Evolutionary conservation across 371 early-diverging fungal species (phyloP).

Genomic region (Mitosporidium daphniae): DNA sequence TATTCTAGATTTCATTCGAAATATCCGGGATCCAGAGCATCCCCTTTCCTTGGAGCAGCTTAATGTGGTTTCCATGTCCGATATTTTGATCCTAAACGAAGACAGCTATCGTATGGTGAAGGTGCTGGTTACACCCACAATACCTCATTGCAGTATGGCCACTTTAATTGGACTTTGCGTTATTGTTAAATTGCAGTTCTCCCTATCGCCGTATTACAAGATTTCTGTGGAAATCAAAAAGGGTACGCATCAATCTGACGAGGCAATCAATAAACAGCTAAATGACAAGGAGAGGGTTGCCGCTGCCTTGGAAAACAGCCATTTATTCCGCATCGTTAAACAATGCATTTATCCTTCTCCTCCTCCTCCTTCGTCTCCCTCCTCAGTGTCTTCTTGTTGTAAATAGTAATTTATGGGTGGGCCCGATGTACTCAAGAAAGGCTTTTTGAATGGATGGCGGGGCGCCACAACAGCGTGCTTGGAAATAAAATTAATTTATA

Average conservation of each 20-base stretch:
- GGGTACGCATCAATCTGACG: constrained; percentile 76
- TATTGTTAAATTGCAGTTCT: constrained; percentile 44
- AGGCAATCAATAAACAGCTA: constrained; percentile 74
- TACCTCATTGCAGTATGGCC: constrained; percentile 98
- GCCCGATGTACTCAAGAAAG: too few relatives aligned
- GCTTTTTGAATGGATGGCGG: too few relatives aligned
- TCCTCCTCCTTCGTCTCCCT: too few relatives aligned
- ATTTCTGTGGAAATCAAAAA: constrained; percentile 22
- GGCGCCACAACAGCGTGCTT: too few relatives aligned
- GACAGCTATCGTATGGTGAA: constrained; percentile 12
- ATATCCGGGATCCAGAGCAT: constrained; percentile 95
- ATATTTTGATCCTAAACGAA: constrained; percentile 5
- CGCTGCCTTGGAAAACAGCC: constrained; percentile 80
- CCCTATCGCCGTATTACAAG: constrained; percentile 51
- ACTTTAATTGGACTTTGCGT: constrained; percentile 91
- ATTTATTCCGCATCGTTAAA: constrained; percentile 60
- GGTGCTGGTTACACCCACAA: constrained; percentile 77
- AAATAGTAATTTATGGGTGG: too few relatives aligned
- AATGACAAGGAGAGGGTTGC: constrained; percentile 96
- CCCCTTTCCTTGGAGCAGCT: constrained; percentile 56
- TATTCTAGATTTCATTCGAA: constrained; percentile 44
- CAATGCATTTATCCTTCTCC: too few relatives aligned
- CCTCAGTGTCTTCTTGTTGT: too few relatives aligned
- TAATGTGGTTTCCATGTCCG: constrained; percentile 42
- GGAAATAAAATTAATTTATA: too few relatives aligned